Evolutionary conservation across 495 filamentous ascomycete genomes (phyloP).

Genomic region (Penicillium bovifimosum): DNA sequence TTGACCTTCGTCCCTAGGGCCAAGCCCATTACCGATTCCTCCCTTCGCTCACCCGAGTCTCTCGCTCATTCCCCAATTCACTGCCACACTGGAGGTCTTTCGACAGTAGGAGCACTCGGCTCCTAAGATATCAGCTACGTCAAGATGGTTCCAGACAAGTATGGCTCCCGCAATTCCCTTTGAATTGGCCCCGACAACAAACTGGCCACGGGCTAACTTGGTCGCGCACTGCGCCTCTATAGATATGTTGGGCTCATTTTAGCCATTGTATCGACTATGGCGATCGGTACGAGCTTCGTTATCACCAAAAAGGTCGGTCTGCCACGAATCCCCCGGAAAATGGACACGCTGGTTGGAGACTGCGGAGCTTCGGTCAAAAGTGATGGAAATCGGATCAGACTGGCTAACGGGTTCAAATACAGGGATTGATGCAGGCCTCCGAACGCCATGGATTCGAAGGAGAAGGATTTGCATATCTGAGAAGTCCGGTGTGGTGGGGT

Average conservation of each 20-base stretch:
- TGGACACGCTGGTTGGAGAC: slow-evolving; percentile 1
- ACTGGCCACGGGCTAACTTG: slow-evolving; percentile 28
- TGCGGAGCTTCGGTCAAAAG: neutral
- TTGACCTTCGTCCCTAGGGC: neutral
- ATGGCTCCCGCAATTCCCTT: slow-evolving; percentile 27
- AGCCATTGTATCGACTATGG: slow-evolving; percentile 87
- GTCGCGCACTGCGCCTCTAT: slow-evolving; percentile 17
- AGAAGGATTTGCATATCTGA: slow-evolving; percentile 90
- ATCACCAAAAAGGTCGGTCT: slow-evolving; percentile 81
- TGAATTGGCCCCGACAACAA: slow-evolving; percentile 7
- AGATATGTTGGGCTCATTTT: slow-evolving; percentile 88
- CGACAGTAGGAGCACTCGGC: slow-evolving; percentile 37
- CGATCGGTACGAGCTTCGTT: slow-evolving; percentile 93
- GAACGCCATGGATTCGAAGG: slow-evolving; percentile 93
- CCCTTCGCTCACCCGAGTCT: slow-evolving; percentile 18
- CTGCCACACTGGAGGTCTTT: slow-evolving; percentile 37
- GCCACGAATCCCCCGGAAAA: neutral
- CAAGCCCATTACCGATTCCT: neutral
- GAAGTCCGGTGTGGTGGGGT: slow-evolving; percentile 91
- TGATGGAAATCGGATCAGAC: neutral
- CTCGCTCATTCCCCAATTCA: slow-evolving; percentile 16
- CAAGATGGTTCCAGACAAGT: slow-evolving; percentile 85
- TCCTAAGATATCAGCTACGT: slow-evolving; percentile 29
- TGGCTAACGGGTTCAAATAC: slow-evolving; percentile 17
- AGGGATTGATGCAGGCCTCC: slow-evolving; percentile 87